Evolutionary conservation across 495 filamentous ascomycete species (phyloP).

Genomic region (Filosporella fistucella): DNA sequence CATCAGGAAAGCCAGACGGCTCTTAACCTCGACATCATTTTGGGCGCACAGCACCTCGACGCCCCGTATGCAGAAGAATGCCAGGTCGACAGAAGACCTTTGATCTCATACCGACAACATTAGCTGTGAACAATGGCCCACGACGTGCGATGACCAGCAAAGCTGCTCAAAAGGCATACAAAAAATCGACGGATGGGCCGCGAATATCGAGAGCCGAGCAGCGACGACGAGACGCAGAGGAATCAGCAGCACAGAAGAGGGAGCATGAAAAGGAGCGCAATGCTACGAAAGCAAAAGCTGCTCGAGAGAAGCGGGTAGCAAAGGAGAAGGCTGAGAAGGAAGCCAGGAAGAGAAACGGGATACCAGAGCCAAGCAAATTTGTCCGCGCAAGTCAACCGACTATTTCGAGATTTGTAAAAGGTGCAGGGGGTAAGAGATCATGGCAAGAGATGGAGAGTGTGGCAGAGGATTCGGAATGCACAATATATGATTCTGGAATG

Average conservation of each 20-base stretch:
- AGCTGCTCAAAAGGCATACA: constrained; percentile 31
- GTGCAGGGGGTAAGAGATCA: constrained; percentile 8
- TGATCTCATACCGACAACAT: constrained; percentile 35
- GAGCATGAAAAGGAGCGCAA: constrained; percentile 41
- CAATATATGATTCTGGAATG: neutral
- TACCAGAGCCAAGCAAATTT: constrained; percentile 36
- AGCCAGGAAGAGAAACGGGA: constrained; percentile 34
- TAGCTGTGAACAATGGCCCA: constrained; percentile 23
- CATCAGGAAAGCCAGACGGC: neutral
- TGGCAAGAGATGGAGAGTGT: constrained; percentile 19
- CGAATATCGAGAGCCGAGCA: constrained; percentile 31
- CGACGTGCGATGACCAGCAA: constrained; percentile 43
- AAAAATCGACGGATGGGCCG: constrained; percentile 18
- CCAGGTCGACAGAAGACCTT: constrained; percentile 33
- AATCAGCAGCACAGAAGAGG: constrained; percentile 23
- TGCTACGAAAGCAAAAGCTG: constrained; percentile 32
- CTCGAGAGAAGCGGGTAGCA: constrained; percentile 40
- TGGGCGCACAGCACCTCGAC: neutral
- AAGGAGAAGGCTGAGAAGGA: constrained; percentile 38
- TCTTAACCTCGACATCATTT: neutral
- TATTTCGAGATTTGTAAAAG: constrained; percentile 37
- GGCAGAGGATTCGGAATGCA: constrained; percentile 6
- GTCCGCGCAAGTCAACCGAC: constrained; percentile 44
- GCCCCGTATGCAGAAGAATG: constrained; percentile 30
- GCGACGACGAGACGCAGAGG: constrained; percentile 15